These are phyloP conservation scores for Dactylis glomerata DNA, from an alignment of 176 grass and related monocot species.

Conservation along the genomic window DNA sequence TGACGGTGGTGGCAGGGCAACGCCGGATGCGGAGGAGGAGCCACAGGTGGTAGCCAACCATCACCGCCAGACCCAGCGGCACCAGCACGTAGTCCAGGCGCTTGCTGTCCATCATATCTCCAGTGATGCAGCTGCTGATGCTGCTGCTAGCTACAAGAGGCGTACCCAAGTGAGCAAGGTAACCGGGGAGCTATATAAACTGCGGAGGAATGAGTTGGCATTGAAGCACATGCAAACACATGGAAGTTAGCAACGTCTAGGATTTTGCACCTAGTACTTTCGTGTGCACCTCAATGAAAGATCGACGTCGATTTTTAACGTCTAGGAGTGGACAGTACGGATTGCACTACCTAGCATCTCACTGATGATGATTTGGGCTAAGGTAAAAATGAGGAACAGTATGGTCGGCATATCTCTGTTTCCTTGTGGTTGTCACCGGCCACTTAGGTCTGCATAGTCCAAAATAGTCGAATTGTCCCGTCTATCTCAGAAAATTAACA, in stretches of 20 bases:
- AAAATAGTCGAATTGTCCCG: too few relatives aligned
- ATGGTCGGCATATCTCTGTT: too few relatives aligned
- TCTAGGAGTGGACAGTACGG: too few relatives aligned
- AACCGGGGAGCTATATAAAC: neutral
- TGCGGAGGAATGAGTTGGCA: neutral
- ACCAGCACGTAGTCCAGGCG: constrained; percentile 37
- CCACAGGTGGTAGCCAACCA: constrained; percentile 58
- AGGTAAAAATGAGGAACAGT: too few relatives aligned
- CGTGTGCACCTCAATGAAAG: too few relatives aligned
- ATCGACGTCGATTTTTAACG: too few relatives aligned
- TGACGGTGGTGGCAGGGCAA: constrained; percentile 55
- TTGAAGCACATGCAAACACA: neutral
- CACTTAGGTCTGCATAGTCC: too few relatives aligned
- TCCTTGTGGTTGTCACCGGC: too few relatives aligned
- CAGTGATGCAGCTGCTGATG: neutral
- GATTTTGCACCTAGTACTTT: neutral
- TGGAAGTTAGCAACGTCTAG: neutral
- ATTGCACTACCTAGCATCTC: too few relatives aligned
- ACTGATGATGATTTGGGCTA: too few relatives aligned
- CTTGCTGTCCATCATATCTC: constrained; percentile 27
- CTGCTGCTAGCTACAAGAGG: neutral
- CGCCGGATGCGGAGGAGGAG: constrained; percentile 52
- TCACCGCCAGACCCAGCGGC: constrained; percentile 25
- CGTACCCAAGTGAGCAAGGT: neutral
- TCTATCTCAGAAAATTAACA: too few relatives aligned